Percentiles rank a stretch among this genome's conserved stretches.
Conservation (phyloP, 148 eudicot genomes). For the Rheum nobile region DNA sequence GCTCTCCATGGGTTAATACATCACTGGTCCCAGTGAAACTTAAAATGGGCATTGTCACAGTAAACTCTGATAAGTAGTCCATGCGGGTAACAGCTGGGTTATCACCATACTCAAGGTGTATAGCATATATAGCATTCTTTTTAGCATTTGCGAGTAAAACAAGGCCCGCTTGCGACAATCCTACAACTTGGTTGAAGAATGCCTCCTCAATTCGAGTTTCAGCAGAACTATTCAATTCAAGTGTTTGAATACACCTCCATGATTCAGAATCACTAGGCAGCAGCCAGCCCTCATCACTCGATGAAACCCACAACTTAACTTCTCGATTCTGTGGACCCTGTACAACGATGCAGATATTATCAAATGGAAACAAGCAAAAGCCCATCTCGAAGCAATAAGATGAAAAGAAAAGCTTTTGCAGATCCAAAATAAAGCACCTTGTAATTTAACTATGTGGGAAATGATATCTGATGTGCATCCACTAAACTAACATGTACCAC, state of each 20-base stretch:
- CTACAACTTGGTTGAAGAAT: conserved; percentile 87
- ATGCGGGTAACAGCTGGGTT: conserved; percentile 68
- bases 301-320: conserved; percentile 80
- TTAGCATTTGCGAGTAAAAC: conserved; percentile 91
- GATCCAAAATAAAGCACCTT: background rate
- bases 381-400: background rate
- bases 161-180: conserved; percentile 79
- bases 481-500: background rate
- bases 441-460: background rate
- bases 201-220: conserved; percentile 58
- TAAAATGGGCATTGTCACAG: conserved; percentile 96
- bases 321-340: conserved; percentile 92
- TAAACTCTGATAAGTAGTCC: conserved; percentile 95
- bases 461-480: background rate
- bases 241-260: conserved; percentile 81
- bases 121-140: conserved; percentile 93
- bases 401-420: background rate
- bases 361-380: background rate
- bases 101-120: conserved; percentile 82
- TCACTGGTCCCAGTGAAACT: conserved; percentile 95
- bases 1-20: conserved; percentile 61
- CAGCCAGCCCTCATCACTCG: conserved; percentile 98
- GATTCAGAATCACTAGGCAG: conserved; percentile 94
- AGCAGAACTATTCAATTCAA: conserved; percentile 71
- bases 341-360: background rate